Conservation (phyloP, 2,329 filamentous ascomycete genomes). For the Colletotrichum graminicola region DNA sequence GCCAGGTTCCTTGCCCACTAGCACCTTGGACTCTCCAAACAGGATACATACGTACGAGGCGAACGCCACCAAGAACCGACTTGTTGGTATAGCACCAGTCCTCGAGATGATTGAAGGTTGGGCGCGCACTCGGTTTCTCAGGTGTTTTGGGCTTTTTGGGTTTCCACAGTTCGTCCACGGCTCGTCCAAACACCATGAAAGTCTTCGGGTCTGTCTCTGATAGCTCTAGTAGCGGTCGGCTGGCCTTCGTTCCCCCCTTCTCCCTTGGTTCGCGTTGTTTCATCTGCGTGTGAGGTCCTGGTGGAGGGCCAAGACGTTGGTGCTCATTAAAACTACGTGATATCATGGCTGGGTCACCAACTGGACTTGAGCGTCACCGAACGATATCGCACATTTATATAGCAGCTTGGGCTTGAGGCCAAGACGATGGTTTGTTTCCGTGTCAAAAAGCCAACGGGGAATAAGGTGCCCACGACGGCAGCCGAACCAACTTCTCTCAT, state of each 20-base stretch:
- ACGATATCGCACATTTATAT: too few relatives aligned
- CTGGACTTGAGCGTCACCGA: conserved; percentile 31
- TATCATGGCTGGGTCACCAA: neutral
- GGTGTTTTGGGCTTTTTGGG: neutral
- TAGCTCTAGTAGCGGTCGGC: conserved; percentile 5
- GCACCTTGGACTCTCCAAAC: neutral
- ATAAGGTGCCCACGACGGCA: neutral
- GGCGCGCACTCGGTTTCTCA: neutral
- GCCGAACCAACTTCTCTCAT: neutral
- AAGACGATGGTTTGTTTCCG: neutral
- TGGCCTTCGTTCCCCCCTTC: conserved; percentile 11
- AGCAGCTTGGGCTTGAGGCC: neutral
- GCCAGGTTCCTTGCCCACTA: conserved; percentile 21
- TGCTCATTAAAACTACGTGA: conserved; percentile 13
- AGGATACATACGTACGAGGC: conserved; percentile 1
- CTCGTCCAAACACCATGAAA: neutral
- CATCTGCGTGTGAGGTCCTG: conserved; percentile 42
- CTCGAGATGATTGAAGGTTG: neutral
- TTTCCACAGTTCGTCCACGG: neutral
- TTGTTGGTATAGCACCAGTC: neutral
- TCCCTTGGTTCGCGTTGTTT: conserved; percentile 27
- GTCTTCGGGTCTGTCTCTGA: neutral
- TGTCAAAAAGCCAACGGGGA: neutral
- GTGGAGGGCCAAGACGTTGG: conserved; percentile 32
- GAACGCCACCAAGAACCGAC: neutral